Evolutionary conservation across 2,329 filamentous ascomycete genomes (phyloP), one percentile per base, ranked within the genome.

Genomic region (Aspergillus sp.): DNA sequence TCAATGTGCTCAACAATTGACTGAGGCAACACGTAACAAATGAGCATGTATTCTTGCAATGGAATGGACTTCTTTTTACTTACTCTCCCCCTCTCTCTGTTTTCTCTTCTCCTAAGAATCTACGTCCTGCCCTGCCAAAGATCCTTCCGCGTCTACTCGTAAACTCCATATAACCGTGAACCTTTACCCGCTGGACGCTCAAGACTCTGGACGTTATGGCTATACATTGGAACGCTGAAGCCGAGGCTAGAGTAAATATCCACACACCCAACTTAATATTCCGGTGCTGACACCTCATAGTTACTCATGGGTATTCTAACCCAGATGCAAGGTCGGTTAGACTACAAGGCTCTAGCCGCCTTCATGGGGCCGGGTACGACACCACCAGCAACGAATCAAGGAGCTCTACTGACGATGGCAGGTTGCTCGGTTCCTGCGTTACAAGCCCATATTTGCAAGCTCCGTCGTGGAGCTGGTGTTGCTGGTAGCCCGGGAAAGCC

Each of bases 351-450:
- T 11, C 21, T 58, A 2, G 56, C 51, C 17, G 37, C 35, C 3
- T 49, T 49, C 27, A 54, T 58, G 51, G 56, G 56, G 11, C 44
- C 44, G 12, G 55, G 55, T 57, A 49, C 14, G 15, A 11, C n/a
- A 2, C 43, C 25, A 19, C 11, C 21, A 27, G 35, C 9, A 3
- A 39, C 3, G 31, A 33, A 35, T n/a, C 15, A 15, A 25, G 19
- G 9, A 6, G 40, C 21, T 14, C 23, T 40, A 46, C 55, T 49
- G 8, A 49, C 33, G 11, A 6, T 17, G 19, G 12, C 15, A 57
- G 49, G 35, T 23, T 57, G 49, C 25, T 43, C 55, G n/a, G 44
- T 53, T 19, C 19, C 50, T 31, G 55, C 55, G 3, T 17, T 57
- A 14, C 11, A 31, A 14, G 44, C 53, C 17, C 55, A 53, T 12